Base-by-base conservation (phyloP, 257 asterid species). In the Oldenlandia corymbosa region DNA sequence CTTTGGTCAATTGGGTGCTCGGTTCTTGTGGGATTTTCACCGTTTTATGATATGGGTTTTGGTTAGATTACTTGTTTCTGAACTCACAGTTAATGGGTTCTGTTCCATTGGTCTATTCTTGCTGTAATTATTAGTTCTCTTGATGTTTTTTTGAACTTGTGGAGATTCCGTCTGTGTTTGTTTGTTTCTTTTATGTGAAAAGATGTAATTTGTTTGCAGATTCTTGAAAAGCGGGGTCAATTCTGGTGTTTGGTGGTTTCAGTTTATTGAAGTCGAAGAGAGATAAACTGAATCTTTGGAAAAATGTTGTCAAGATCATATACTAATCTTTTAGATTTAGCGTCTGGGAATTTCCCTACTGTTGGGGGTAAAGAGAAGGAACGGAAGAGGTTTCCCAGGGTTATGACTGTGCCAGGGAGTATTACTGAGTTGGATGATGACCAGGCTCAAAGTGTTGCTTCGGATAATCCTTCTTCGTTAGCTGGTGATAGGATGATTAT, bases 281-380 rank as follows among this genome's bases (percentile, higher is more conserved):
- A 32, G 74, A 64, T 66, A 49, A 58, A 69, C 62, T 68, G 51
- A 69, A 73, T 70, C 58, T 70, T 72, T 24, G 83, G 46, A 52
- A 82, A 77, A 77, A 85, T 88, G 96, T 81, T 88, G 85, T 88
- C 96, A 36, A 88, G 92, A 77, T 88, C 96, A 59, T 88, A 88
- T 69, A 85, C 96, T 21, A 88, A 88, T 76, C 91, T 88, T 54
- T 71, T 85, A 67, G 96, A 88, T 70, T 82, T 88, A 78, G 96
- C 96, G 60, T 79, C 94, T 17, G 96, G 92, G 74, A 88, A 88
- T 82, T 82, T 85, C 62, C 91, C 91, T 21, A 86, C 70, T 32
- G 79, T 82, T 83, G 86, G 91, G 90, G 85, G 91, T 60, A 72
- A 79, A 78, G 96, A 84, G 71, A 88, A 77, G 78, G 94, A 85